A percentile compares a stretch with the other conserved stretches of the same genome.
phyloP scores from a whole-genome alignment of 805 yeast genomes.

The Priceomyces castillae region DNA sequence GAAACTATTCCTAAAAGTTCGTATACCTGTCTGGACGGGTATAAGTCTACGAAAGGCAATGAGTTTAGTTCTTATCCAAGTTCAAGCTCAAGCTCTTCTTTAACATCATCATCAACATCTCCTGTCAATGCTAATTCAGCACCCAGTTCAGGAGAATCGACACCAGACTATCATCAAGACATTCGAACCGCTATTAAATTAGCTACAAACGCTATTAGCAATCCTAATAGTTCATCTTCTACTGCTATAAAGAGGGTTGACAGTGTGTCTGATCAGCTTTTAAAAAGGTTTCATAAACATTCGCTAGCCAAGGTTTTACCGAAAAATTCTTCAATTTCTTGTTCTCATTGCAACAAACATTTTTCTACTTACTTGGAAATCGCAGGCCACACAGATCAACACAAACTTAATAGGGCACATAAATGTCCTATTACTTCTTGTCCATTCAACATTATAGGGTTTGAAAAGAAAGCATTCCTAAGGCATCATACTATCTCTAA shows the following conservation, averaged over 20 bases:
- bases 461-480: conserved; percentile 25
- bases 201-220: conserved; percentile 5
- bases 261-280: conserved; percentile 3
- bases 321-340: conserved; percentile 1
- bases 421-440: conserved; percentile 30
- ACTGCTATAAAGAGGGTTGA: conserved; percentile 1
- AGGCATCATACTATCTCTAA: conserved; percentile 26
- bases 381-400: conserved; percentile 20
- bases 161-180: conserved; percentile 3
- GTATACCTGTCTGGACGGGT: not conserved
- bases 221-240: not conserved
- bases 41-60: not conserved
- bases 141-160: not conserved
- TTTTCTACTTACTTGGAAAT: conserved; percentile 11
- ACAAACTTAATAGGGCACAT: conserved; percentile 13
- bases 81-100: not conserved
- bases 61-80: not conserved
- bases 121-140: not conserved
- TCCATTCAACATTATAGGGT: conserved; percentile 30
- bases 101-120: not conserved
- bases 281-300: conserved; percentile 4
- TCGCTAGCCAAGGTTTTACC: not conserved
- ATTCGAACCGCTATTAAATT: conserved; percentile 3
- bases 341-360: conserved; percentile 9
- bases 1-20: not conserved